Evolutionary conservation across 1,284 basidiomycete genomes (phyloP).

Genomic region (Thelephora terrestris): DNA sequence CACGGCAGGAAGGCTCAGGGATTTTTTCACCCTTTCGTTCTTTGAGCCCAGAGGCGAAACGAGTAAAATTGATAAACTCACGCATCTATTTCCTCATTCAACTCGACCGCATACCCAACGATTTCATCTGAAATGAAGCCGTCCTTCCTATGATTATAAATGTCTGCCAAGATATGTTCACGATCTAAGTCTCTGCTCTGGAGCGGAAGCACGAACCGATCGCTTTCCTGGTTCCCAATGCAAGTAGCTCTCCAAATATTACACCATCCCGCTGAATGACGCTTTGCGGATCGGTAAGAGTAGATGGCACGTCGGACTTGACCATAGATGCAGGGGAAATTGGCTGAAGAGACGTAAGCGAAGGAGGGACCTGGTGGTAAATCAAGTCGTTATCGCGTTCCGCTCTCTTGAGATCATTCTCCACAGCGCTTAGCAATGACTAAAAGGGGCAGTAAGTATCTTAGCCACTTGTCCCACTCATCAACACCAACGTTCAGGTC

Average conservation of each 20-base stretch:
- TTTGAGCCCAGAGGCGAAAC: neutral
- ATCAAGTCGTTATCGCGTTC: slow-evolving; percentile 94
- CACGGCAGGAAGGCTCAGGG: slow-evolving; percentile 75
- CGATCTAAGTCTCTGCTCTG: neutral
- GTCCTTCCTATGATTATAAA: slow-evolving; percentile 81
- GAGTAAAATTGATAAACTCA: slow-evolving; percentile 26
- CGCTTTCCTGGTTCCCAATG: slow-evolving; percentile 85
- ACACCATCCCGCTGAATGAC: slow-evolving; percentile 38
- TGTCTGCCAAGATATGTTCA: slow-evolving; percentile 36
- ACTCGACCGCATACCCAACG: slow-evolving; percentile 32
- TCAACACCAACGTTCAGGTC: slow-evolving; percentile 59
- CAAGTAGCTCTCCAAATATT: slow-evolving; percentile 72
- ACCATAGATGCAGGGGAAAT: slow-evolving; percentile 69
- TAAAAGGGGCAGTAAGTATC: slow-evolving; percentile 17
- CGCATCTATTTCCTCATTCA: slow-evolving; percentile 55
- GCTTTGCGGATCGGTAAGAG: slow-evolving; percentile 52
- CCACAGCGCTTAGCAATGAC: slow-evolving; percentile 59
- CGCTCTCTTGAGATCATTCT: slow-evolving; percentile 63
- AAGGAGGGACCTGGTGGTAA: slow-evolving; percentile 84
- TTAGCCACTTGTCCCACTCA: neutral
- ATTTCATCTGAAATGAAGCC: slow-evolving; percentile 68
- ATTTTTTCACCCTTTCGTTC: slow-evolving; percentile 49
- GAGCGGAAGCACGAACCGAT: slow-evolving; percentile 50
- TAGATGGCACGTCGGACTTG: slow-evolving; percentile 48
- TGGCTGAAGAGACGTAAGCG: slow-evolving; percentile 55